Base-by-base conservation (phyloP, 495 filamentous ascomycete genomes). In the Aspergillus kassunensis region DNA sequence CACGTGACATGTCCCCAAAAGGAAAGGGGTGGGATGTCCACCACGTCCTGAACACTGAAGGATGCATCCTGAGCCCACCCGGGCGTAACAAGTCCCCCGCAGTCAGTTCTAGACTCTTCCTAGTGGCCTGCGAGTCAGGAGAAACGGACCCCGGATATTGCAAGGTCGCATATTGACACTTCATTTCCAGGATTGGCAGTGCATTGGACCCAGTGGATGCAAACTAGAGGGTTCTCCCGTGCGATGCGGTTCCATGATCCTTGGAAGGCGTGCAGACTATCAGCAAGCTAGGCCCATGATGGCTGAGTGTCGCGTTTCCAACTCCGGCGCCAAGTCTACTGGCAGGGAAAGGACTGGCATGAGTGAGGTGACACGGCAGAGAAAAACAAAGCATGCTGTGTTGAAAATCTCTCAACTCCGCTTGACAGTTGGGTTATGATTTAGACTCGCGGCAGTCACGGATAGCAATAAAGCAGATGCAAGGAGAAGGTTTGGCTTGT, bases 261-360 rank as follows among this genome's bases (percentile, higher is more conserved):
- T 27, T 37, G 44, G 16, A 48, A 23, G 39, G 12, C 20, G 23
- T 41, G 20, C 36, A 40, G 4, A 9, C 24, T 27, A 27, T 39
- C n/a, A n/a, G n/a, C n/a, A n/a, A n/a, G n/a, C n/a, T n/a, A n/a
- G n/a, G n/a, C n/a, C n/a, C n/a, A n/a, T n/a, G n/a, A n/a, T n/a
- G n/a, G n/a, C n/a, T n/a, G n/a, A n/a, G n/a, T n/a, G n/a, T n/a
- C n/a, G n/a, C n/a, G n/a, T n/a, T 30, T 13, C 35, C 48, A 41
- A 33, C 18, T 39, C 29, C 35, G 31, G 30, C 46, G 49, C 49
- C 49, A 52, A 52, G 40, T 51, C 31, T 44, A 20, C 10, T 35
- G 12, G 41, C 16, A 20, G 27, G 27, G 42, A 18, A 45, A 45
- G 7, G 15, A 20, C 27, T 13, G 25, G 27, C 42, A 27, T 33